Base-by-base conservation (phyloP, 768 basidiomycete species). In the Strobilomyces confusus region DNA sequence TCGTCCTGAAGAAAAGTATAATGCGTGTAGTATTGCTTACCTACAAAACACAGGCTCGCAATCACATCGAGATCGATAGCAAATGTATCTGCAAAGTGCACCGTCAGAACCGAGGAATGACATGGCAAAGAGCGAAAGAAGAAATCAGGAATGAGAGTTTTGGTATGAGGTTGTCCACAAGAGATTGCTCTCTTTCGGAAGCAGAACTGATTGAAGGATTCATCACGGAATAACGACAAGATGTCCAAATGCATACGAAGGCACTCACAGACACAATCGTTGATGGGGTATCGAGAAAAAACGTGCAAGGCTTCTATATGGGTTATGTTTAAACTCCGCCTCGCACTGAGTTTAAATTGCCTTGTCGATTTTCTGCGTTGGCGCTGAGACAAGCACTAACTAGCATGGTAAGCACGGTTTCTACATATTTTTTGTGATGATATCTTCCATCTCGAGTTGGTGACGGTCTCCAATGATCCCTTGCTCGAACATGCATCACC, bases 141-240 rank as follows among this genome's bases (percentile, higher is more conserved):
- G 51, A 44, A 44, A 61, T 83, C 81, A 84, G 83, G 63, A 73
- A 76, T 71, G 70, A 70, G 62, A 75, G 55, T 73, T 70, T 74
- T 71, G 72, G 74, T 77, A 72, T 61, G 53, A 66, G 65, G 70
- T 72, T 84, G 75, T 86, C 85, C 85, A 86, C 85, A 80, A 86
- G 85, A 83, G 78, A 79, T 80, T 73, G 71, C 78, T 73, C 76
- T 84, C 79, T 57, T 86, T 86, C 86, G 85, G 86, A 87, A 87
- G 86, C 86, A 87, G 85, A 87, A 87, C 84, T 85, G 84, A 84
- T 72, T 72, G 66, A 55, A 60, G 58, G 56, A 62, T 71, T 80
- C 83, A 83, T 80, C 80, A 76, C 58, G 63, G 43, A 68, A 54
- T 7, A 51, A 54, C 7, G 9, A 25, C 29, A 25, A 46, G 15